phyloP scores from a whole-genome alignment of 306 rosid genomes.

The Pueraria montana region DNA sequence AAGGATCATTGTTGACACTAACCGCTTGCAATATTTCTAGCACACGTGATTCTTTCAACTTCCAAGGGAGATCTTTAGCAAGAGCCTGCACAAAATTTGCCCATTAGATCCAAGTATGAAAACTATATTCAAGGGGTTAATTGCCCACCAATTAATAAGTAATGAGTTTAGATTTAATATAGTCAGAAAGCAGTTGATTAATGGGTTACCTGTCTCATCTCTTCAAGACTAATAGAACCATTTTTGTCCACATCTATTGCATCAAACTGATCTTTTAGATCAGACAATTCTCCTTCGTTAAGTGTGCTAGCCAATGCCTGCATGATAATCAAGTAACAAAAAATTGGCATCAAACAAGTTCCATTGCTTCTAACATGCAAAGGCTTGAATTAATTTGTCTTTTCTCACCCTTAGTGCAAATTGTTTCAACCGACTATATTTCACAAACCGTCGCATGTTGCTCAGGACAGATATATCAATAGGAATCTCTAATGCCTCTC shows the following conservation, averaged over 20 bases:
- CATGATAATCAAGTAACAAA: slow-evolving; percentile 47
- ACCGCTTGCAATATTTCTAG: slow-evolving; percentile 95
- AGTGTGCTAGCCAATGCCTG: slow-evolving; percentile 99
- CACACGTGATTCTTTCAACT: slow-evolving; percentile 91
- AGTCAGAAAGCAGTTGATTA: slow-evolving; percentile 32
- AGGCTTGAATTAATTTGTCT: slow-evolving; percentile 31
- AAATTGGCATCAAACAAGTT: slow-evolving; percentile 37
- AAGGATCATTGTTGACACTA: slow-evolving; percentile 52
- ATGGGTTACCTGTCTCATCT: slow-evolving; percentile 89
- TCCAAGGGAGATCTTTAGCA: slow-evolving; percentile 98
- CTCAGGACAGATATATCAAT: slow-evolving; percentile 92
- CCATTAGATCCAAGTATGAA: slow-evolving; percentile 47
- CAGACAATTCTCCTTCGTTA: slow-evolving; percentile 82
- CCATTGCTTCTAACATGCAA: slow-evolving; percentile 33
- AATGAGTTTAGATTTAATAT: slow-evolving; percentile 15
- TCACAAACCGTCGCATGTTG: slow-evolving; percentile 96
- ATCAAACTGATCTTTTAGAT: slow-evolving; percentile 94
- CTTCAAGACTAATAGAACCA: slow-evolving; percentile 96
- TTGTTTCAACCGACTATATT: slow-evolving; percentile 94
- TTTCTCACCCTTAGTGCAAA: slow-evolving; percentile 90
- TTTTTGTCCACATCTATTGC: slow-evolving; percentile 99
- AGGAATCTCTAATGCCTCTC: slow-evolving; percentile 92
- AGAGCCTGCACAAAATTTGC: slow-evolving; percentile 79
- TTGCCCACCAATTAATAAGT: slow-evolving; percentile 12
- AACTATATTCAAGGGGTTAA: slow-evolving; percentile 29